phyloP scores from a whole-genome alignment of 2,329 filamentous ascomycete species.

The Calonectria hongkongensis region DNA sequence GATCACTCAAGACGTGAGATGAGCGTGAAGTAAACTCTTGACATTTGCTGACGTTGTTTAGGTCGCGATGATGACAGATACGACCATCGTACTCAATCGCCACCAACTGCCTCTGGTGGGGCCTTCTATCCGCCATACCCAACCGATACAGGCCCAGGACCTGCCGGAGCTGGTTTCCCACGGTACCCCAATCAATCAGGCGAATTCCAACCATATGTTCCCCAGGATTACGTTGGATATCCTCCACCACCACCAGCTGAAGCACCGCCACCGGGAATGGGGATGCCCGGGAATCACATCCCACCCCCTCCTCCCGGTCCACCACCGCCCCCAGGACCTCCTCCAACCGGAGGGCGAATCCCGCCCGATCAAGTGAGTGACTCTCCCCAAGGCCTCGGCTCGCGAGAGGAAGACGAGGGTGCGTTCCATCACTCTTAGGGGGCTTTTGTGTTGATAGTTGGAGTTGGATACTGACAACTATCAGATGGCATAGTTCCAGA shows the following conservation, averaged over 20 bases:
- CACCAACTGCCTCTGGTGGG: slow-evolving; percentile 71
- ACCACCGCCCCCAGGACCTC: slow-evolving; percentile 59
- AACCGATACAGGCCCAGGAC: slow-evolving; percentile 52
- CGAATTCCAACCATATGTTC: slow-evolving; percentile 65
- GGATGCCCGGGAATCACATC: slow-evolving; percentile 39
- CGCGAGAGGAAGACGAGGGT: slow-evolving; percentile 60
- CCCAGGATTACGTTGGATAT: slow-evolving; percentile 65
- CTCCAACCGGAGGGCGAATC: slow-evolving; percentile 57
- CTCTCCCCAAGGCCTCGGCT: slow-evolving; percentile 56
- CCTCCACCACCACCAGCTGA: slow-evolving; percentile 61
- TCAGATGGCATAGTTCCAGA: slow-evolving; percentile 58
- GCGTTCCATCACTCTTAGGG: slow-evolving; percentile 58
- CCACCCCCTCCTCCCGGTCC: slow-evolving; percentile 61
- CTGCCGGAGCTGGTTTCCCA: slow-evolving; percentile 57
- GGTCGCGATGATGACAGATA: slow-evolving; percentile 59
- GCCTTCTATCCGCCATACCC: slow-evolving; percentile 68
- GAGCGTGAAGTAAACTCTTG: slow-evolving; percentile 14
- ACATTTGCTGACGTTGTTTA: slow-evolving; percentile 43
- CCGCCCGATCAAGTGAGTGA: slow-evolving; percentile 68
- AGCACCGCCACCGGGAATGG: slow-evolving; percentile 34
- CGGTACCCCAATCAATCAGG: slow-evolving; percentile 59
- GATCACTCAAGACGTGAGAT: slow-evolving; percentile 56
- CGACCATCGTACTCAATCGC: slow-evolving; percentile 65
- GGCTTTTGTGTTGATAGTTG: slow-evolving; percentile 32
- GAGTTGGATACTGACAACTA: slow-evolving; percentile 47